These are phyloP conservation scores for Friedmanniomyces simplex DNA, from an alignment of 495 filamentous ascomycete species.

Conservation along the genomic window DNA sequence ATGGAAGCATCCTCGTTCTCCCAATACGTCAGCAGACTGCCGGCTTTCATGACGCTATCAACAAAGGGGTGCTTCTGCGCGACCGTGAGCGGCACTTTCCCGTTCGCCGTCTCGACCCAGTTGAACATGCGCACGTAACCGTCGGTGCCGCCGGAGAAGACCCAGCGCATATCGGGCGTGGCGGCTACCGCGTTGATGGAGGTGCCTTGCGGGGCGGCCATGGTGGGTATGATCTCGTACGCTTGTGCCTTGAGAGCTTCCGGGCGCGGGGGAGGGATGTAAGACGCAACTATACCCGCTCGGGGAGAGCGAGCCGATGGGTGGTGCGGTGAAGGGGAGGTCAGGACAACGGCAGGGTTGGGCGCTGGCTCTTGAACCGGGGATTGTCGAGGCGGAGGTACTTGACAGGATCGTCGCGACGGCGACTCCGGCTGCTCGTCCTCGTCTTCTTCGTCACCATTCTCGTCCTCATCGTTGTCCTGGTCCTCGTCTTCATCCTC, in stretches of 20 bases:
- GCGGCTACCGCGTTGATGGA: slow-evolving; percentile 88
- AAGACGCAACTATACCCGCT: slow-evolving; percentile 28
- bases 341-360: slow-evolving; percentile 30
- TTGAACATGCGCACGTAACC: slow-evolving; percentile 94
- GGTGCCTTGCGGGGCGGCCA: slow-evolving; percentile 89
- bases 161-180: slow-evolving; percentile 91
- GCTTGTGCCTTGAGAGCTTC: slow-evolving; percentile 72
- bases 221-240: slow-evolving; percentile 95
- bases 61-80: slow-evolving; percentile 96
- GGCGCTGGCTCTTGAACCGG: slow-evolving; percentile 8
- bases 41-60: slow-evolving; percentile 90
- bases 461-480: slow-evolving; percentile 52
- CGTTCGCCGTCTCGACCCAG: slow-evolving; percentile 89
- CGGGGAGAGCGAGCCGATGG: slow-evolving; percentile 24
- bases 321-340: slow-evolving; percentile 42
- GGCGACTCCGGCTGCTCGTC: slow-evolving; percentile 41
- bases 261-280: slow-evolving; percentile 59
- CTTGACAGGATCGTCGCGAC: slow-evolving; percentile 34
- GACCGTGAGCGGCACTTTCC: slow-evolving; percentile 85
- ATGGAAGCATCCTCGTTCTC: slow-evolving; percentile 62
- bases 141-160: slow-evolving; percentile 87
- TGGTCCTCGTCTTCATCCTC: slow-evolving; percentile 56
- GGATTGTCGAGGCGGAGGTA: slow-evolving; percentile 26
- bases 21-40: slow-evolving; percentile 91
- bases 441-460: slow-evolving; percentile 48